Conservation (phyloP, 805 yeast genomes). For the Hyphopichia homilentoma region DNA sequence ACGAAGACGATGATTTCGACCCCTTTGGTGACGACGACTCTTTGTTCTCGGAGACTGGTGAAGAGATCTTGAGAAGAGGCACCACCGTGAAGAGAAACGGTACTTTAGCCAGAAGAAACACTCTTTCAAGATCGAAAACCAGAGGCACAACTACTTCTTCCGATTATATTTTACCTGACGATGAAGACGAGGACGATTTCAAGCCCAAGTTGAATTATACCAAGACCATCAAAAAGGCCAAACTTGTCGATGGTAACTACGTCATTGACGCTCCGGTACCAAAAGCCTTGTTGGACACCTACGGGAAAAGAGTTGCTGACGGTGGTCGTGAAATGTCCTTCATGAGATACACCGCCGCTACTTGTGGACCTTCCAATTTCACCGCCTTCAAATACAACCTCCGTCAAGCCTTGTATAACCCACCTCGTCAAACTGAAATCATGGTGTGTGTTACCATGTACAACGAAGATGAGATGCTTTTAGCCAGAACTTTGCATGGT, state of each 20-base stretch:
- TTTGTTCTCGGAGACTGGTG: conserved; percentile 39
- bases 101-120: conserved; percentile 12
- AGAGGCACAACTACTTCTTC: background rate
- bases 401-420: conserved; percentile 74
- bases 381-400: conserved; percentile 62
- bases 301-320: conserved; percentile 29
- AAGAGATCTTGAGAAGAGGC: conserved; percentile 29
- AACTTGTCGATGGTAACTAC: conserved; percentile 40
- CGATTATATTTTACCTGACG: conserved; percentile 4
- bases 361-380: conserved; percentile 83
- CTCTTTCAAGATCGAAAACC: conserved; percentile 5
- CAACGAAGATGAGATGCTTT: conserved; percentile 78
- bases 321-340: conserved; percentile 64
- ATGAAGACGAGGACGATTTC: conserved; percentile 33
- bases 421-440: conserved; percentile 80
- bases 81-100: conserved; percentile 24
- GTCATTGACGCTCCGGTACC: conserved; percentile 44
- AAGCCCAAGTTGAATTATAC: conserved; percentile 40
- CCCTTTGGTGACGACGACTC: conserved; percentile 45
- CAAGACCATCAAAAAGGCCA: conserved; percentile 40
- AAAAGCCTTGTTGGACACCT: conserved; percentile 30
- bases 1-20: conserved; percentile 31
- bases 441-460: conserved; percentile 86
- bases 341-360: conserved; percentile 92
- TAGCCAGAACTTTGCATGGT: conserved; percentile 86